Base-by-base conservation (phyloP, 2,329 filamentous ascomycete genomes). In the Fusarium cicatricum region DNA sequence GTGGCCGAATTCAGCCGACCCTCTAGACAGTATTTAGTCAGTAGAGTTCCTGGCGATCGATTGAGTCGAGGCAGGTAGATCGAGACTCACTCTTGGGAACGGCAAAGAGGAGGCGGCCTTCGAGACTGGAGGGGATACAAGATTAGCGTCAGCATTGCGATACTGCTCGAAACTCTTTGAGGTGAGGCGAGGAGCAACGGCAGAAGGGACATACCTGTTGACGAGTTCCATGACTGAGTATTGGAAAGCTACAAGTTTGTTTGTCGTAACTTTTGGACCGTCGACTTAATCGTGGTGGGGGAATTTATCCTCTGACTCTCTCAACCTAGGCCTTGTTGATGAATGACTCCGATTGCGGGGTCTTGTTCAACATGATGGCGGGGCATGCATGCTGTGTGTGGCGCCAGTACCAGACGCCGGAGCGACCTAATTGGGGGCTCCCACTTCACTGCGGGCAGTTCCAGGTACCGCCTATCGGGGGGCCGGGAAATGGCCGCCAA, bases 81-180 rank as follows among this genome's bases (percentile, higher is more conserved):
- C 8, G 16, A 17, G 11, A 86, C 90, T 81, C 80, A 93, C 92
- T 99, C 81, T 99, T 99, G 58, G 95, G 95, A n/a, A 99, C 91
- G 59, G 95, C 95, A 74, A 99, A 97, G 60, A 98, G 85, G 52
- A 98, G 85, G 65, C 95, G 90, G 72, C 94, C 93, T 82, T 95
- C 92, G 73, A 97, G 84, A 80, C 92, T 96, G 50, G 34, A 58
- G 42, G 38, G 31, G 42, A 39, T 56, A 52, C 47, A 33, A 17
- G 26, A 55, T 67, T 58, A 68, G 65, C 41, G 23, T 49, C 45
- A 52, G 50, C 31, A 57, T 31, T 21, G 39, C n/a, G 33, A 16
- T 9, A 51, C 36, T 55, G 40, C 33, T 40, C 32, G 23, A 26
- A 39, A 29, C 23, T 11, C 28, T 21, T 23, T 19, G 11, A 28